Evolutionary conservation across 164 flowering plant species (phyloP), one percentile per base, ranked within the genome.

Genomic region (Magnolia changhungtana): DNA sequence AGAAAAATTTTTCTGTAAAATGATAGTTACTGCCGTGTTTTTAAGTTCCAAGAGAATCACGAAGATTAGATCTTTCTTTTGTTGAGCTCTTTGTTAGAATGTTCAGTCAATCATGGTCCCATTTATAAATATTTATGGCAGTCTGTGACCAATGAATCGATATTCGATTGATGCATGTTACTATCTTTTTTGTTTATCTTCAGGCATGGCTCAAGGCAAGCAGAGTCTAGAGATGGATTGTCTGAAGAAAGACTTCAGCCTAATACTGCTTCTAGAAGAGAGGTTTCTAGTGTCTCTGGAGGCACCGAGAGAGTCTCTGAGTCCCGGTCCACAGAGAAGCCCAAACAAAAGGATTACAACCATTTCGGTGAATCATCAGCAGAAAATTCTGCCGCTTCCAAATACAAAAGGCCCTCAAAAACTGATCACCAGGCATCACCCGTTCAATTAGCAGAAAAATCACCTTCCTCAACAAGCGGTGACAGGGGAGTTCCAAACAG

Each of bases 401-500:
- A 65, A 10, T 71, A 31, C 75, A 91, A 90, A 74, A 88, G 89
- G 81, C 87, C 89, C 50, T 84, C 88, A 19, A 82, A 79, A 76
- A 71, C 82, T 16, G 86, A 84, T 76, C 74, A 82, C 29, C 90
- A 81, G 72, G 84, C 80, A 67, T 89, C 93, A 69, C 91, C 96
- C 23, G 31, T 77, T 80, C 83, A 66, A 59, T 66, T 86, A 76
- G 71, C 67, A 18, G 92, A 92, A 27, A 87, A 87, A 77, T 90
- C 95, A 52, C 93, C 93, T 63, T 87, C 95, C 68, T 86, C 98
- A 20, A 77, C 88, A 23, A 86, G 86, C 79, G 69, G 80, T 71
- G 95, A 90, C 23, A 85, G 88, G 20, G 84, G 88, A 75, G 82
- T 84, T 74, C 71, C 74, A 29, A 88, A 77, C 65, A 85, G 88